These are phyloP conservation scores for Lignosus rhinocerotis DNA, from an alignment of 1,284 basidiomycete species.

Conservation along the genomic window DNA sequence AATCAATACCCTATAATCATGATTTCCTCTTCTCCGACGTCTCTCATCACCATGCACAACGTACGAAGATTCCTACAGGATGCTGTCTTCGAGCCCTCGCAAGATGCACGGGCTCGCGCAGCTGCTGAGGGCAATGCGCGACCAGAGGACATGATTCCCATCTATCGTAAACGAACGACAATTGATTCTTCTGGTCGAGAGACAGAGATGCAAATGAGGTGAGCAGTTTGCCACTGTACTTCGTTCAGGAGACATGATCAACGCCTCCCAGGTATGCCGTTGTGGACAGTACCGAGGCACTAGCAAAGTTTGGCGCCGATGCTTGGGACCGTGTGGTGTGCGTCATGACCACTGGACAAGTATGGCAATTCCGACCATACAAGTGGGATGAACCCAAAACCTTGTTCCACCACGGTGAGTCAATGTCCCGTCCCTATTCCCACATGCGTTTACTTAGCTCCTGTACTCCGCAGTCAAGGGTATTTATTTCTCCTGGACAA, in stretches of 20 bases:
- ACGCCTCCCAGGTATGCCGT: conserved; percentile 67
- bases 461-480: conserved; percentile 71
- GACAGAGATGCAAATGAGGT: conserved; percentile 44
- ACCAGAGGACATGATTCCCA: conserved; percentile 82
- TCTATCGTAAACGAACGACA: conserved; percentile 75
- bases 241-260: neutral
- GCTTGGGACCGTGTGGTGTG: conserved; percentile 96
- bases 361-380: conserved; percentile 97
- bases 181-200: conserved; percentile 55
- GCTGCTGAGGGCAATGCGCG: conserved; percentile 71
- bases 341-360: conserved; percentile 96
- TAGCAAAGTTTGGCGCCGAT: conserved; percentile 88
- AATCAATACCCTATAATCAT: conserved; percentile 91
- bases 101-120: conserved; percentile 69
- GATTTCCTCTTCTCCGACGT: conserved; percentile 93
- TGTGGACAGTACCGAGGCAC: conserved; percentile 90
- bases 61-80: conserved; percentile 93
- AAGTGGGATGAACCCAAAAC: conserved; percentile 93
- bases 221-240: conserved; percentile 13
- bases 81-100: conserved; percentile 81
- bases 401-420: conserved; percentile 89
- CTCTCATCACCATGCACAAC: conserved; percentile 97
- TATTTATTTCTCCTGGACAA: conserved; percentile 90
- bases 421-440: neutral
- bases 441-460: neutral